These are phyloP conservation scores for Agaricus bisporus DNA, from an alignment of 768 basidiomycete genomes.

Conservation along the genomic window DNA sequence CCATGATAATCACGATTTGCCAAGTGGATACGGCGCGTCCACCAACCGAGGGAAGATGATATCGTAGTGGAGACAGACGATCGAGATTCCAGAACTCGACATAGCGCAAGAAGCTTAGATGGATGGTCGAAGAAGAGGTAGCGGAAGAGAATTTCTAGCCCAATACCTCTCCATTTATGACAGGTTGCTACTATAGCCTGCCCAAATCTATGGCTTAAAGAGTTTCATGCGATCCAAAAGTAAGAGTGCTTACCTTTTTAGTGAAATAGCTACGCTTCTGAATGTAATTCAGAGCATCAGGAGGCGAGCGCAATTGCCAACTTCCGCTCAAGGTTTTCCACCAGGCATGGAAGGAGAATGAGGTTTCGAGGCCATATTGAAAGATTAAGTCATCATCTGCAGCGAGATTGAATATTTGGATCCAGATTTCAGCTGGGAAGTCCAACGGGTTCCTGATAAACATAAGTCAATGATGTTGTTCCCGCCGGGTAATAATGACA, in stretches of 20 bases:
- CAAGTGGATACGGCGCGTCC: slow-evolving; percentile 61
- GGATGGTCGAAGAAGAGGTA: slow-evolving; percentile 65
- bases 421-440: slow-evolving; percentile 67
- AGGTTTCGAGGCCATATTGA: slow-evolving; percentile 52
- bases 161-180: slow-evolving; percentile 54
- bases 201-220: background rate
- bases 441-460: slow-evolving; percentile 14
- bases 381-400: slow-evolving; percentile 68
- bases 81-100: slow-evolving; percentile 43
- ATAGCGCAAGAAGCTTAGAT: slow-evolving; percentile 44
- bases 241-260: slow-evolving; percentile 49
- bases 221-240: background rate
- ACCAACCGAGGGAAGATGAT: slow-evolving; percentile 57
- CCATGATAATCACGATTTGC: slow-evolving; percentile 24
- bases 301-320: slow-evolving; percentile 58
- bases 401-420: slow-evolving; percentile 64
- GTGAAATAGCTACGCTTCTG: slow-evolving; percentile 59
- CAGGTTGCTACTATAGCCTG: slow-evolving; percentile 69
- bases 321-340: slow-evolving; percentile 38
- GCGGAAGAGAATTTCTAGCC: slow-evolving; percentile 61
- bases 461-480: background rate
- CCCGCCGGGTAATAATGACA: too few relatives aligned
- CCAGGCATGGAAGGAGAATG: slow-evolving; percentile 64
- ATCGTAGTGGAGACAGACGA: slow-evolving; percentile 27
- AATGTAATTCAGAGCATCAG: slow-evolving; percentile 49